phyloP scores from a whole-genome alignment of 345 rosid genomes.

The Tarenaya hassleriana region DNA sequence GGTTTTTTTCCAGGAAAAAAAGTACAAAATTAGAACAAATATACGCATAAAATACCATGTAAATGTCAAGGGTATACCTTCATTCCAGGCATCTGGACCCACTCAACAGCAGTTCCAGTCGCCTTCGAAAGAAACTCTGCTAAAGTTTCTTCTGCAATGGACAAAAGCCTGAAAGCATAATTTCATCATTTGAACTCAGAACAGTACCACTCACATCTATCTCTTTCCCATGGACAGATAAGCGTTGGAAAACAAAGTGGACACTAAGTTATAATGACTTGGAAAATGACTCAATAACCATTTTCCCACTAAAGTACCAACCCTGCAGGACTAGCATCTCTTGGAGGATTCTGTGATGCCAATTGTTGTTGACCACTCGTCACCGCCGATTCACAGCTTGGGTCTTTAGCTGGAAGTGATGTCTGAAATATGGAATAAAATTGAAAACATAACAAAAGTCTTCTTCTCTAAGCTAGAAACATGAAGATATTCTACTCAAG shows the following conservation, averaged over 20 bases:
- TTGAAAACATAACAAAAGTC: background rate
- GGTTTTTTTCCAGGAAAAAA: too few relatives aligned
- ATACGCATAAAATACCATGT: too few relatives aligned
- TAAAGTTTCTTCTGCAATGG: conserved; percentile 99
- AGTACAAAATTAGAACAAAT: too few relatives aligned
- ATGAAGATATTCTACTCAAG: too few relatives aligned
- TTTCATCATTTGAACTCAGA: background rate
- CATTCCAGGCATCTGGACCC: conserved; percentile 99
- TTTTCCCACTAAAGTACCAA: conserved; percentile 38
- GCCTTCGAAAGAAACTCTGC: conserved; percentile 99
- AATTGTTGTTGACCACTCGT: conserved; percentile 94
- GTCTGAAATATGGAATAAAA: conserved; percentile 33
- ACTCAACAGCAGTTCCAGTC: conserved; percentile 99
- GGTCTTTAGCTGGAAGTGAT: conserved; percentile 87
- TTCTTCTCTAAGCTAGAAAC: too few relatives aligned
- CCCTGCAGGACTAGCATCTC: conserved; percentile 99
- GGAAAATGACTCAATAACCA: conserved; percentile 38
- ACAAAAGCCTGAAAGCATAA: conserved; percentile 69
- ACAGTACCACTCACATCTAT: conserved; percentile 23
- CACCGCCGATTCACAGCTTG: conserved; percentile 99
- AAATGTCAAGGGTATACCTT: conserved; percentile 48
- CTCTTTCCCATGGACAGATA: background rate
- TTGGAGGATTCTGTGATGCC: conserved; percentile 93
- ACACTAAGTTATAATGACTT: too few relatives aligned
- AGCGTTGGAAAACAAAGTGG: too few relatives aligned